These are phyloP conservation scores for Haematococcus lacustris DNA, from an alignment of 139 green algal genomes.

Conservation along the genomic window DNA sequence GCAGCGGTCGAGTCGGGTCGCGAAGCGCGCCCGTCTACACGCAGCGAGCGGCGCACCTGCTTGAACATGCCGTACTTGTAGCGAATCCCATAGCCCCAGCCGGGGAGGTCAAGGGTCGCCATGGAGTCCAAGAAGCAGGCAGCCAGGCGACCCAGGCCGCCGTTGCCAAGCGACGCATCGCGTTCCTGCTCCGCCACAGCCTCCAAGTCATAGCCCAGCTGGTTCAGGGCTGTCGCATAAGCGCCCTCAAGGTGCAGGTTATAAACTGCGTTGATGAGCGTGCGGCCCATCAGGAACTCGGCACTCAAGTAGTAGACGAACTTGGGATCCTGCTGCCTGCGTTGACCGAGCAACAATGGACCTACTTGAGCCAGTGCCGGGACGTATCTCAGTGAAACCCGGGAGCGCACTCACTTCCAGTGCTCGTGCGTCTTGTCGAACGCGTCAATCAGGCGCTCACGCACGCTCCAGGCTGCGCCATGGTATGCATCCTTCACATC, in stretches of 20 bases:
- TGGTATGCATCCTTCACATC: conserved; percentile 37
- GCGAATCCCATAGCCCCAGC: conserved; percentile 96
- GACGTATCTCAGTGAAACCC: no score
- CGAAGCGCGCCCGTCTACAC: no score
- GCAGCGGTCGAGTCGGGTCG: no score
- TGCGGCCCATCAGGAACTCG: conserved; percentile 96
- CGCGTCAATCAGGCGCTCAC: conserved; percentile 74
- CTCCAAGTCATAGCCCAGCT: conserved; percentile 55
- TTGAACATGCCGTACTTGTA: conserved; percentile 99
- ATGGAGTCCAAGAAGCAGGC: conserved; percentile 98
- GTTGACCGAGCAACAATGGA: no score
- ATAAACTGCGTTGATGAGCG: conserved; percentile 86
- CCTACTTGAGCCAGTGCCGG: not conserved
- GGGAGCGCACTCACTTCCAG: conserved; percentile 56
- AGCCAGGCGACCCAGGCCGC: conserved; percentile 93
- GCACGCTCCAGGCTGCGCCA: conserved; percentile 63
- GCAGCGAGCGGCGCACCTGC: no score
- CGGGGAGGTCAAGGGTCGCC: conserved; percentile 91
- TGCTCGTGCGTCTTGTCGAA: conserved; percentile 77
- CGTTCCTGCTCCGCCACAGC: conserved; percentile 41
- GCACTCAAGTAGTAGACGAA: conserved; percentile 97
- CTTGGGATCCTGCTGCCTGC: conserved; percentile 83
- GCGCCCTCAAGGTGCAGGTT: conserved; percentile 86
- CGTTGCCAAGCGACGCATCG: conserved; percentile 94
- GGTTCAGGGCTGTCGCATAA: conserved; percentile 68